phyloP scores from a whole-genome alignment of 495 filamentous ascomycete species.

The Darksidea phi region DNA sequence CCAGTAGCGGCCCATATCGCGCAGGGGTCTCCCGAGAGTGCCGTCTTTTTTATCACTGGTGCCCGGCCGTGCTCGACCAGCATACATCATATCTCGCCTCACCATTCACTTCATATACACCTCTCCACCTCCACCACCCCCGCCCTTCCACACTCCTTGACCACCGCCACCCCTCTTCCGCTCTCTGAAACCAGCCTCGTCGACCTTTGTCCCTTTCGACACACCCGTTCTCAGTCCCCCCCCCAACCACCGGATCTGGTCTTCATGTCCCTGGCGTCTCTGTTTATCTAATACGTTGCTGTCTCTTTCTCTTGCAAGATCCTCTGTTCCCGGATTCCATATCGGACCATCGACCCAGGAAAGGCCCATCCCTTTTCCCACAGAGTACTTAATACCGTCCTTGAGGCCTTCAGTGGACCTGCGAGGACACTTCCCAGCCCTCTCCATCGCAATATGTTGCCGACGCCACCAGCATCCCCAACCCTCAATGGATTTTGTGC shows the following conservation, averaged over 20 bases:
- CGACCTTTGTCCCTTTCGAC: conserved; percentile 3
- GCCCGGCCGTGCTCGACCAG: conserved; percentile 28
- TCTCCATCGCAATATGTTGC: conserved; percentile 49
- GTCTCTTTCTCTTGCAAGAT: conserved; percentile 26
- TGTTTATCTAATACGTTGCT: conserved; percentile 34
- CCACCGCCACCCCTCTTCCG: conserved; percentile 9
- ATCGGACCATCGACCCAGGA: conserved; percentile 13
- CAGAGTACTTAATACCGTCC: conserved; percentile 26
- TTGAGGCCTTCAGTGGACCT: conserved; percentile 42
- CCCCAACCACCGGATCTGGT: neutral
- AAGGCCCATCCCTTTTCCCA: conserved; percentile 2
- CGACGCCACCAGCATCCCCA: conserved; percentile 62
- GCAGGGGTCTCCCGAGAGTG: conserved; percentile 2
- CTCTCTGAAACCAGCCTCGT: neutral
- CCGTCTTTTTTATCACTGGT: conserved; percentile 11
- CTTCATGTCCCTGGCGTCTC: conserved; percentile 25
- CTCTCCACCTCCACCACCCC: conserved; percentile 14
- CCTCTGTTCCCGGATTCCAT: conserved; percentile 10
- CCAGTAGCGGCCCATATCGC: conserved; percentile 25
- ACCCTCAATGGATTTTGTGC: conserved; percentile 53
- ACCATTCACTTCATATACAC: conserved; percentile 10
- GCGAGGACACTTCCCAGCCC: conserved; percentile 18
- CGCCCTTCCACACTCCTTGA: conserved; percentile 31
- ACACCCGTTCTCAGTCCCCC: no score
- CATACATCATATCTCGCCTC: conserved; percentile 37